Evolutionary conservation across 2,329 filamentous ascomycete genomes (phyloP).

Genomic region (Aspergillus sp.): DNA sequence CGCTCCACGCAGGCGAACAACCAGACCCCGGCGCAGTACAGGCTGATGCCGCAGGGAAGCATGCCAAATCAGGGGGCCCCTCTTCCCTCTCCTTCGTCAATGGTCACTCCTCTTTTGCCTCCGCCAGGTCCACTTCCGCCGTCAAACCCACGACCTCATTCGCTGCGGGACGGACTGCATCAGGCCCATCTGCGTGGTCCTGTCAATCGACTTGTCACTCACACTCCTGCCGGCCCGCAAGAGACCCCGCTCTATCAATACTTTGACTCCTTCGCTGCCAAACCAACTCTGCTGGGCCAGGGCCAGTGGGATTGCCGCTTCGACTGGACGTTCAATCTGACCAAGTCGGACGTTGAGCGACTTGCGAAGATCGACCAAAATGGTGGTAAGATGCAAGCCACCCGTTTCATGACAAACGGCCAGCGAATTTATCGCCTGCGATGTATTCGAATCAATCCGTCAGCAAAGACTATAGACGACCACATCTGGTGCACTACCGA

Average conservation of each 20-base stretch:
- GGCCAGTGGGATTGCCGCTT: conserved; percentile 28
- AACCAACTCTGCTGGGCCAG: conserved; percentile 32
- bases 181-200: conserved; percentile 61
- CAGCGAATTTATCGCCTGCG: conserved; percentile 68
- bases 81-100: neutral
- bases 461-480: conserved; percentile 41
- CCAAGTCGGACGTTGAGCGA: conserved; percentile 28
- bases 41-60: neutral
- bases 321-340: conserved; percentile 41
- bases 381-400: conserved; percentile 26
- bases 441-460: conserved; percentile 54
- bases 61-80: neutral
- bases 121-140: conserved; percentile 32
- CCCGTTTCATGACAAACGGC: conserved; percentile 49
- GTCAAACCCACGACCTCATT: conserved; percentile 47
- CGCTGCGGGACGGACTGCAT: conserved; percentile 55
- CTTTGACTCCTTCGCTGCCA: conserved; percentile 33
- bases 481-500: conserved; percentile 64
- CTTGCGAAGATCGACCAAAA: conserved; percentile 31
- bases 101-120: conserved; percentile 36
- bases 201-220: conserved; percentile 37
- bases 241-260: conserved; percentile 41
- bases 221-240: conserved; percentile 19
- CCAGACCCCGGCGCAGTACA: neutral
- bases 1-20: neutral